A percentile compares a stretch with the other conserved stretches of the same genome.
Evolutionary conservation across 345 rosid genomes (phyloP).

Genomic region (Populus davidiana): DNA sequence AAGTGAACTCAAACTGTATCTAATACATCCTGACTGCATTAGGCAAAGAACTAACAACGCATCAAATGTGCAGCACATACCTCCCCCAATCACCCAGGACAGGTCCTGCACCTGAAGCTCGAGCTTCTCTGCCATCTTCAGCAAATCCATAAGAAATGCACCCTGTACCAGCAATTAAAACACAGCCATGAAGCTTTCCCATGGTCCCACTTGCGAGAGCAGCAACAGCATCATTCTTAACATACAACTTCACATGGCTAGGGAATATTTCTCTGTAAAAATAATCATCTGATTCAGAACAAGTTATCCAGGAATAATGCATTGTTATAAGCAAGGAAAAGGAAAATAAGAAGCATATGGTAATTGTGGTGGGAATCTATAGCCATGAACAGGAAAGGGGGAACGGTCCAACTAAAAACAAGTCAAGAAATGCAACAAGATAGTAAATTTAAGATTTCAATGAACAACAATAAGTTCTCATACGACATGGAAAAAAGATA

Average conservation of each 20-base stretch:
- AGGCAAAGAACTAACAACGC: neutral
- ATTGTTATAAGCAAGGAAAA: neutral
- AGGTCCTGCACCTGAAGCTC: constrained; percentile 96
- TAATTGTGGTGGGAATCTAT: neutral
- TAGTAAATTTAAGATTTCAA: neutral
- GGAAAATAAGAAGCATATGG: neutral
- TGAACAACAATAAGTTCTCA: neutral
- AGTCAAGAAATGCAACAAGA: neutral
- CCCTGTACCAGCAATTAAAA: constrained; percentile 92
- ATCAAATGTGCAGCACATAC: constrained; percentile 28
- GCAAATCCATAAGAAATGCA: constrained; percentile 85
- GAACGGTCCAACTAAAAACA: neutral
- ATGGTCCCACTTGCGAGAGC: constrained; percentile 92
- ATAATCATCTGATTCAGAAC: neutral
- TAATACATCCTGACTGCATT: neutral
- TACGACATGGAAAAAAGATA: neutral
- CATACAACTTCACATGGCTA: constrained; percentile 65
- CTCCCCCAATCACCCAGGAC: constrained; percentile 96
- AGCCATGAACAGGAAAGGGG: neutral
- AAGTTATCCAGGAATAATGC: neutral
- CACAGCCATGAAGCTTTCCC: constrained; percentile 97
- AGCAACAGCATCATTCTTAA: constrained; percentile 87
- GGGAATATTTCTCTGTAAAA: constrained; percentile 72
- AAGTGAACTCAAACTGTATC: neutral
- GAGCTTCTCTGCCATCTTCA: constrained; percentile 86